These are phyloP conservation scores for Talaromyces sp. DNA, from an alignment of 2,329 filamentous ascomycete species.

Conservation along the genomic window DNA sequence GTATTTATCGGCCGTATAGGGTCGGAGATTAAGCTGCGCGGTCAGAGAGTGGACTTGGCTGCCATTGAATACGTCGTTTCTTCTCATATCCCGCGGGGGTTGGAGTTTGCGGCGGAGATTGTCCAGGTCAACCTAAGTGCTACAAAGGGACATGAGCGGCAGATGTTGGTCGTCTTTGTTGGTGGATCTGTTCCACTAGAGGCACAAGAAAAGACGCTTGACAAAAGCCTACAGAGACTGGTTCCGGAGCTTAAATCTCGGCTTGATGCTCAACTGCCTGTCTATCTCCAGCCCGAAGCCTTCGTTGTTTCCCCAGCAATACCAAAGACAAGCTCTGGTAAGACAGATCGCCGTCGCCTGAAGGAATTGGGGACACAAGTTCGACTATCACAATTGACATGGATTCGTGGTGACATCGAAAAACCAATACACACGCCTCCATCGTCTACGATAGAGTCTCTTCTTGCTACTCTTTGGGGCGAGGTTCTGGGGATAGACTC, in stretches of 20 bases:
- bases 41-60: constrained; percentile 55
- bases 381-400: neutral
- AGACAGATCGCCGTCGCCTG: constrained; percentile 6
- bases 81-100: constrained; percentile 4
- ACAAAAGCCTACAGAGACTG: constrained; percentile 7
- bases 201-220: neutral
- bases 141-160: neutral
- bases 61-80: constrained; percentile 29
- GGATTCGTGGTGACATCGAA: neutral
- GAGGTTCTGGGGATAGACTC: constrained; percentile 16
- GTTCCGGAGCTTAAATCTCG: neutral
- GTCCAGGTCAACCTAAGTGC: too few species aligned
- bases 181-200: neutral
- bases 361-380: neutral
- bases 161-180: neutral
- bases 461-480: constrained; percentile 16
- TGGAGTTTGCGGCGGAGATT: neutral
- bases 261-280: neutral
- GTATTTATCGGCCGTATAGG: constrained; percentile 28
- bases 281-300: constrained; percentile 5
- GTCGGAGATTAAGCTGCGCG: constrained; percentile 56
- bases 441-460: constrained; percentile 9
- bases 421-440: neutral
- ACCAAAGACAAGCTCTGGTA: constrained; percentile 3
- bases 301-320: neutral